phyloP scores from a whole-genome alignment of 371 early-diverging fungal species.

The Mortierella sp. region DNA sequence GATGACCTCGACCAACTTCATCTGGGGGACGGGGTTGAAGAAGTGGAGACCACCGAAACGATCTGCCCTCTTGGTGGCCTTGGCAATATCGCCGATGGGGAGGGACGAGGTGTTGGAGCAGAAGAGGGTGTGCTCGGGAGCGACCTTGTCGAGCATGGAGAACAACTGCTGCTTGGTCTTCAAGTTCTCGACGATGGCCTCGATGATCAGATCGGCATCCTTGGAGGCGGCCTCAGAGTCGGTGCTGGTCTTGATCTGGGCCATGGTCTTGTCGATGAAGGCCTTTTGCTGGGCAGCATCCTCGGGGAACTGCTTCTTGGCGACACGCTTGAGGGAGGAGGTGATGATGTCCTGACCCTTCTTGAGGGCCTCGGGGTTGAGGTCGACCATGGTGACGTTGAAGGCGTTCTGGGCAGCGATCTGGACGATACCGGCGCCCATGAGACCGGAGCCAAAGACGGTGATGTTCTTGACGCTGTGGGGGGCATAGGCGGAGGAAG shows the following conservation, averaged over 20 bases:
- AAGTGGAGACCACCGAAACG: constrained; percentile 94
- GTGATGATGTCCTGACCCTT: constrained; percentile 87
- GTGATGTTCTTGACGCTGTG: constrained; percentile 67
- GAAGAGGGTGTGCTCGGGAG: constrained; percentile 84
- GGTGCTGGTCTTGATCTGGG: constrained; percentile 76
- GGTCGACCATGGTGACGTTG: constrained; percentile 92
- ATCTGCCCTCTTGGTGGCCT: constrained; percentile 68
- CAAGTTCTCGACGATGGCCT: constrained; percentile 97
- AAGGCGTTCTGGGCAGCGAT: constrained; percentile 89
- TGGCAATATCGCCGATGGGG: constrained; percentile 87
- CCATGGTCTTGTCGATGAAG: constrained; percentile 76
- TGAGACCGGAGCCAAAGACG: constrained; percentile 88
- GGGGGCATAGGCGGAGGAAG: constrained; percentile 44
- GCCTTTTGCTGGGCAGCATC: constrained; percentile 70
- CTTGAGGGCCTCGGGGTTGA: constrained; percentile 76
- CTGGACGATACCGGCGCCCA: constrained; percentile 98
- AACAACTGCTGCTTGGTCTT: constrained; percentile 89
- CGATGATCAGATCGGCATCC: constrained; percentile 84
- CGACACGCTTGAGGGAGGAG: constrained; percentile 86
- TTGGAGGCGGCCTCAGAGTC: constrained; percentile 69
- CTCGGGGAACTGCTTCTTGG: constrained; percentile 90
- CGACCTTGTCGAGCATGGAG: constrained; percentile 74
- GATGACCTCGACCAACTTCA: constrained; percentile 97
- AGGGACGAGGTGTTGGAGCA: constrained; percentile 94
- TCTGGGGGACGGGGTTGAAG: constrained; percentile 97